Evolutionary conservation across 2,329 filamentous ascomycete species (phyloP).

Genomic region (Colletotrichum paranaense): DNA sequence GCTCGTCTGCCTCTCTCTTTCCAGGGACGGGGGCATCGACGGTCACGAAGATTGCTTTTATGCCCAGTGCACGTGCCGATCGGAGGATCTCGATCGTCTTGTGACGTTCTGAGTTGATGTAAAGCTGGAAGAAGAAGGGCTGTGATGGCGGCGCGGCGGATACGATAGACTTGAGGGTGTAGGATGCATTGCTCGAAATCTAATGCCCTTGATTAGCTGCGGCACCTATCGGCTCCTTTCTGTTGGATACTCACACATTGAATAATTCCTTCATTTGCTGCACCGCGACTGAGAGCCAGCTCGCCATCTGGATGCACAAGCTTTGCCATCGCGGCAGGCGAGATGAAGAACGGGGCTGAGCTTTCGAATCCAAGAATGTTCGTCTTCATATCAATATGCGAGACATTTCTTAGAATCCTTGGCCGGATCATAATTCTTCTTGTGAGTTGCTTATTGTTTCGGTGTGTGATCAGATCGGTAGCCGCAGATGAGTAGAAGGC

Average conservation of each 20-base stretch:
- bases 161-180: slow-evolving; percentile 56
- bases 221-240: background rate
- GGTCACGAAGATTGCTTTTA: slow-evolving; percentile 67
- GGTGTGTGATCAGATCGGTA: slow-evolving; percentile 85
- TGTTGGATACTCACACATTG: slow-evolving; percentile 52
- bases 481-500: slow-evolving; percentile 86
- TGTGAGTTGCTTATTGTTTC: slow-evolving; percentile 77
- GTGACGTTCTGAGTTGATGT: slow-evolving; percentile 65
- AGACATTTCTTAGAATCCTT: slow-evolving; percentile 80
- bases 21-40: slow-evolving; percentile 68
- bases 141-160: slow-evolving; percentile 45
- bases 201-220: slow-evolving; percentile 22
- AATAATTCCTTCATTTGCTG: slow-evolving; percentile 58
- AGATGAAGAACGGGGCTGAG: slow-evolving; percentile 70
- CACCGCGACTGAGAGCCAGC: slow-evolving; percentile 39
- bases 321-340: slow-evolving; percentile 72
- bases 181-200: slow-evolving; percentile 64
- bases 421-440: slow-evolving; percentile 73
- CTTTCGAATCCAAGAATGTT: slow-evolving; percentile 65
- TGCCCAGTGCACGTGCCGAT: slow-evolving; percentile 55
- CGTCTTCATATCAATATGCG: slow-evolving; percentile 69
- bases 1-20: slow-evolving; percentile 61
- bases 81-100: slow-evolving; percentile 62
- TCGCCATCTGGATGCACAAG: slow-evolving; percentile 74
- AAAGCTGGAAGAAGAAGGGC: slow-evolving; percentile 70